Base-by-base conservation (phyloP, 805 yeast species). In the Saturnispora gosingensis region DNA sequence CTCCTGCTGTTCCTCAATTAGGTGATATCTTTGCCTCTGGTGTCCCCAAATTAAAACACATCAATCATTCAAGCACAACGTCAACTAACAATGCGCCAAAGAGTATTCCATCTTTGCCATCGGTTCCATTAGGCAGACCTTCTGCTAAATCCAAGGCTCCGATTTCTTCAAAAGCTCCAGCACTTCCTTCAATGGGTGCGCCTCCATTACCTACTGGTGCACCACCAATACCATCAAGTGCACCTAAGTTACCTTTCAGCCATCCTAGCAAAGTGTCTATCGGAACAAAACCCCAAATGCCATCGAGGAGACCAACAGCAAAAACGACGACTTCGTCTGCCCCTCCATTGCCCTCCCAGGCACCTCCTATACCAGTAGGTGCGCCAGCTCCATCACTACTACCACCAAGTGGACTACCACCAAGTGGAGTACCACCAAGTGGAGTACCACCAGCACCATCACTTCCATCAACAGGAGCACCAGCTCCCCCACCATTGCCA, bases 11-110 rank as follows among this genome's bases (percentile, higher is more conserved):
- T 9, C 82, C 83, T 2, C 80, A 72, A 60, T 67, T 83, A 57
- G 88, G 85, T 16, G 84, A 81, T 48, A 72, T 83, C 15, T 82
- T 83, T 67, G 88, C 93, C 3, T 87, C 84, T 5, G 95, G 95
- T 1, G 74, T 87, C 66, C 93, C 95, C 7, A 83, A 83, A 60
- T 71, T 86, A 54, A 80, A 77, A 53, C 77, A 76, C 53, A 61
- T 73, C 36, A 36, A 48, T 39, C n/a, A 50, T 43, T 43, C 53
- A 6, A 11, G 34, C 39, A 10, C 61, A 59, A 22, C 58, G 15
- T 43, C 62, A 16, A 46, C 59, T 36, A 63, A 67, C 11, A 49
- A 51, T 8, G 50, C 65, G 7, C 62, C 62, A 5, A 54, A 25
- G 63, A 45, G 36, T 57, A 25, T 25, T 25, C 54, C 61, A 25